These are phyloP conservation scores for Venturia aucupariae DNA, from an alignment of 2,329 filamentous ascomycete species.

Conservation along the genomic window DNA sequence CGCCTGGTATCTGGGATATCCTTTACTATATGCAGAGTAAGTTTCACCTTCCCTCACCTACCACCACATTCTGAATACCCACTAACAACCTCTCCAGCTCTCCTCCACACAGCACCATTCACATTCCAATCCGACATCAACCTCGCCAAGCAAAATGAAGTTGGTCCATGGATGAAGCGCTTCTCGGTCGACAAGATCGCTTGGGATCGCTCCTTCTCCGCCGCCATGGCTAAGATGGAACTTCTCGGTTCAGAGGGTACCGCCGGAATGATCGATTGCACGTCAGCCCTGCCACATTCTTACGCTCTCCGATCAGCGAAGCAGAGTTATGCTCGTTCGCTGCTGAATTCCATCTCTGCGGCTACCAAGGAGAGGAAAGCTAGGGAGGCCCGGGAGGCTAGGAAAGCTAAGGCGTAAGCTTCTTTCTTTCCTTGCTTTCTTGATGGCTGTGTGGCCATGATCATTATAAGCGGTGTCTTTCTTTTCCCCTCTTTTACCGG, in stretches of 20 bases:
- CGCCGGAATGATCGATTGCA: constrained; percentile 20
- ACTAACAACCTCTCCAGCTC: background rate
- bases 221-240: constrained; percentile 21
- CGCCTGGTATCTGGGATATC: constrained; percentile 19
- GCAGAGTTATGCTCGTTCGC: constrained; percentile 9
- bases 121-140: constrained; percentile 26
- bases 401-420: background rate
- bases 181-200: constrained; percentile 27
- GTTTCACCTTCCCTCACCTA: background rate
- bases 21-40: constrained; percentile 22
- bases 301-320: constrained; percentile 20
- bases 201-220: constrained; percentile 26
- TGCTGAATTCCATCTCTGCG: constrained; percentile 1
- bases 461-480: background rate
- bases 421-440: background rate
- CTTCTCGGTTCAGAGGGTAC: constrained; percentile 19
- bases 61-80: background rate
- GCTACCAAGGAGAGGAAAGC: background rate
- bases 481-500: background rate
- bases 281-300: constrained; percentile 19
- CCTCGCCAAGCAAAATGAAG: constrained; percentile 21
- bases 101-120: constrained; percentile 20
- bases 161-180: constrained; percentile 27
- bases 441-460: background rate
- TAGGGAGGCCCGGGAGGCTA: background rate